Evolutionary conservation across 1,139 yeast genomes (phyloP).

Genomic region (Meyerozyma carpophila): DNA sequence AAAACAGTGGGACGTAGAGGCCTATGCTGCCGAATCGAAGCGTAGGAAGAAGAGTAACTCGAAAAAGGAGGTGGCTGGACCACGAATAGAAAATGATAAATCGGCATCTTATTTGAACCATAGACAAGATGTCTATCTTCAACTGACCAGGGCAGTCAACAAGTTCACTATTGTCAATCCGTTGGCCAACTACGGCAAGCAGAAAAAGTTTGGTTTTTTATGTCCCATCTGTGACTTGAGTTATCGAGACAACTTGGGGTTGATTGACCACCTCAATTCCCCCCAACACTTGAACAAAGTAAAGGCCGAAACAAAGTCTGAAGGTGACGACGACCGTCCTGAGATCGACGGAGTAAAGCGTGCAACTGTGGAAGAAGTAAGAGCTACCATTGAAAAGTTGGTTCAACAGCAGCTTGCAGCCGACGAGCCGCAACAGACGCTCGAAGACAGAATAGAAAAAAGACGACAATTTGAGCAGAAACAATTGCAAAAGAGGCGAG

Average conservation of each 20-base stretch:
- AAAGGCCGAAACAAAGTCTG: conserved; percentile 16
- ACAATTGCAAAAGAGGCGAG: conserved; percentile 22
- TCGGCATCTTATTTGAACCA: conserved; percentile 24
- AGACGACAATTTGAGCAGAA: conserved; percentile 38
- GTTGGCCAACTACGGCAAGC: conserved; percentile 19
- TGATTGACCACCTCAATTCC: conserved; percentile 78
- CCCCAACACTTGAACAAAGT: conserved; percentile 47
- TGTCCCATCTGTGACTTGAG: conserved; percentile 79
- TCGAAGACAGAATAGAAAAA: conserved; percentile 40
- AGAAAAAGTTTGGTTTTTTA: conserved; percentile 74
- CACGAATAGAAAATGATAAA: conserved; percentile 9
- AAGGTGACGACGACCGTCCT: conserved; percentile 24
- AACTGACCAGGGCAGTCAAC: conserved; percentile 31
- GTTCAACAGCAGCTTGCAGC: conserved; percentile 19
- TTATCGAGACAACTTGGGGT: conserved; percentile 74
- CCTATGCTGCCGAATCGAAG: conserved; percentile 48
- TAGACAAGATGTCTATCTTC: conserved; percentile 24
- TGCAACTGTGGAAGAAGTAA: conserved; percentile 27
- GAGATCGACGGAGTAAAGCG: conserved; percentile 25
- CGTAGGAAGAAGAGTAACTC: conserved; percentile 14
- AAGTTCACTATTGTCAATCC: conserved; percentile 31
- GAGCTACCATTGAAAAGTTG: conserved; percentile 27
- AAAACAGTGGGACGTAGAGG: conserved; percentile 65
- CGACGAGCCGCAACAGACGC: conserved; percentile 9
- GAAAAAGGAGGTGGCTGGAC: conserved; percentile 2